phyloP scores from a whole-genome alignment of 1,284 basidiomycete genomes.

The Butyriboletus appendiculatus region DNA sequence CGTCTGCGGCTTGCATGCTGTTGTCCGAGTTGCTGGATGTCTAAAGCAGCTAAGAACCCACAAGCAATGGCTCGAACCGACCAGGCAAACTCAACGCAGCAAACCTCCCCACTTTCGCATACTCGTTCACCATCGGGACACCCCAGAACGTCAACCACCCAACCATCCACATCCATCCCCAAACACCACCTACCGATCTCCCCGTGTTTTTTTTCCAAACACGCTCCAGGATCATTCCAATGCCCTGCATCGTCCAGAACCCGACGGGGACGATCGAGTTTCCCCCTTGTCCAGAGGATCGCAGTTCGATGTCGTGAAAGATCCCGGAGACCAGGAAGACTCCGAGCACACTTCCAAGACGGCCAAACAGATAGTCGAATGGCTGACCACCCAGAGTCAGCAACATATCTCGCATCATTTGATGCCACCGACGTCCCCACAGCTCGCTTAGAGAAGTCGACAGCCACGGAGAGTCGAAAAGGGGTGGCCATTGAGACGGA shows the following conservation, averaged over 20 bases:
- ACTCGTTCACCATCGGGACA: slow-evolving; percentile 50
- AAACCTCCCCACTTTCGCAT: slow-evolving; percentile 44
- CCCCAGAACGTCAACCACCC: slow-evolving; percentile 51
- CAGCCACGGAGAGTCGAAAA: slow-evolving; percentile 42
- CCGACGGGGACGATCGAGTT: slow-evolving; percentile 36
- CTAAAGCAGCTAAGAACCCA: too few relatives aligned
- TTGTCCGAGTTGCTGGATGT: too few relatives aligned
- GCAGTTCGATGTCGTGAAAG: slow-evolving; percentile 56
- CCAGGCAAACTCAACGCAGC: slow-evolving; percentile 17
- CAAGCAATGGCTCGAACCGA: slow-evolving; percentile 9
- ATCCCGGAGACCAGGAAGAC: slow-evolving; percentile 59
- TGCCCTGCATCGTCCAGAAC: slow-evolving; percentile 45
- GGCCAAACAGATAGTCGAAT: slow-evolving; percentile 42
- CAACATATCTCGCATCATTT: slow-evolving; percentile 35
- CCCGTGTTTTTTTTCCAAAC: slow-evolving; percentile 45
- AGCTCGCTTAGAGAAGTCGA: slow-evolving; percentile 42
- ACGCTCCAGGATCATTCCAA: slow-evolving; percentile 53
- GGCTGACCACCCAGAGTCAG: slow-evolving; percentile 31
- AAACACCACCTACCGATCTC: slow-evolving; percentile 42
- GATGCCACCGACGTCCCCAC: slow-evolving; percentile 51
- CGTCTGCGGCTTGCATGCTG: too few relatives aligned
- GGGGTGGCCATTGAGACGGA: slow-evolving; percentile 42
- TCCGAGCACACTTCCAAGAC: slow-evolving; percentile 48
- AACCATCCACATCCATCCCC: slow-evolving; percentile 53
- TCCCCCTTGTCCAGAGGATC: slow-evolving; percentile 55